These are phyloP conservation scores for Trichoderma sp. DNA, from an alignment of 2,329 filamentous ascomycete species.

Conservation along the genomic window DNA sequence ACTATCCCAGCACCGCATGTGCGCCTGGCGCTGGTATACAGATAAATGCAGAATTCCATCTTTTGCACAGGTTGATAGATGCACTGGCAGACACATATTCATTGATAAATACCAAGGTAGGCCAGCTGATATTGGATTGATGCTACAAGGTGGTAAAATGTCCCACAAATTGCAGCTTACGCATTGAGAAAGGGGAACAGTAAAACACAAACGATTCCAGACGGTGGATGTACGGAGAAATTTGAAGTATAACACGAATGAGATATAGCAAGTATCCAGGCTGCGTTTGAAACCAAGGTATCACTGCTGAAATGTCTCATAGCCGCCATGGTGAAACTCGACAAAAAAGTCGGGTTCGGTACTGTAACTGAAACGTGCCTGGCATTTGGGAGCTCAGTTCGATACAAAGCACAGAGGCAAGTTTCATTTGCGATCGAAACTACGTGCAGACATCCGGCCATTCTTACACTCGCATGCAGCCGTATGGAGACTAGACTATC, in stretches of 20 bases:
- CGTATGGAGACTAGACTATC: neutral
- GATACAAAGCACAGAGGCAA: neutral
- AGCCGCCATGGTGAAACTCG: neutral
- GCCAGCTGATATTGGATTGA: fast-evolving
- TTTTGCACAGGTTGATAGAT: too few species aligned
- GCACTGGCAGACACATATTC: neutral
- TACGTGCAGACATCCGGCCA: neutral
- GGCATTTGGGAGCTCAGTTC: neutral
- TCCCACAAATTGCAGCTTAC: neutral
- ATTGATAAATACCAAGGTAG: neutral
- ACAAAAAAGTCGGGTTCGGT: neutral
- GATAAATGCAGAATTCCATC: neutral
- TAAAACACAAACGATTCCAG: neutral
- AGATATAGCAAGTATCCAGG: neutral
- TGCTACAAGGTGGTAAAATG: neutral
- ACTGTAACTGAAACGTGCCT: neutral
- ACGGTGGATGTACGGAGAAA: neutral
- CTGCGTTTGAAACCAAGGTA: neutral
- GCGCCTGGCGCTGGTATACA: neutral
- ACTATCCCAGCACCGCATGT: neutral
- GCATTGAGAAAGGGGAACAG: neutral
- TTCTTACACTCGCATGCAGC: neutral
- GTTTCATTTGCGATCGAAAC: neutral
- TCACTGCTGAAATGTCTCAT: neutral
- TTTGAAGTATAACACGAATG: neutral